Conservation (phyloP, 2,329 filamentous ascomycete species). For the Trichoderma cornu-damae region DNA sequence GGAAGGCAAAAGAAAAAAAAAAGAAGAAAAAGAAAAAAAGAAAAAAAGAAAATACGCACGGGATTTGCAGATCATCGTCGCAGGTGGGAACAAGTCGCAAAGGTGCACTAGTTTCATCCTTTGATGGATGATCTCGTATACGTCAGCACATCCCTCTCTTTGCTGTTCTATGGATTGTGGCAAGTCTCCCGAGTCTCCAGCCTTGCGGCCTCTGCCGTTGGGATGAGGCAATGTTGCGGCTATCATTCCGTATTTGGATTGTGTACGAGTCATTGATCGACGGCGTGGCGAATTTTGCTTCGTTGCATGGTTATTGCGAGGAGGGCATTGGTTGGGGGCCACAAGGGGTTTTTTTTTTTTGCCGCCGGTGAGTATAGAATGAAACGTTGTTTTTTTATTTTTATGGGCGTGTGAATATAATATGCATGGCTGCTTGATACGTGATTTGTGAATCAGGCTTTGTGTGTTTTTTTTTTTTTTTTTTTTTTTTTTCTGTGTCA, state of each 20-base stretch:
- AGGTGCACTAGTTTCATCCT: not conserved
- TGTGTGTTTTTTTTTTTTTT: too few relatives aligned
- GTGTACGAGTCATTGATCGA: not conserved
- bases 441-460: too few relatives aligned
- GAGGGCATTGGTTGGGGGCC: too few relatives aligned
- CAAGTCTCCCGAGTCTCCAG: not conserved
- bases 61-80: not conserved
- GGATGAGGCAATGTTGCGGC: not conserved
- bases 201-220: not conserved
- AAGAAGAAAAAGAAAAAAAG: too few relatives aligned
- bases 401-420: too few relatives aligned
- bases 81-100: not conserved
- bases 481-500: too few relatives aligned
- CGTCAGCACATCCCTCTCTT: slow-evolving; percentile 2
- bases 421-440: too few relatives aligned
- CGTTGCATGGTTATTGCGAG: not conserved
- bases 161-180: not conserved
- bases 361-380: too few relatives aligned
- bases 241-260: not conserved
- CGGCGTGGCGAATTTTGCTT: not conserved
- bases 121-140: slow-evolving; percentile 1
- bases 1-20: too few relatives aligned
- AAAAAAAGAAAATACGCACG: not conserved
- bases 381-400: too few relatives aligned
- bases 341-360: too few relatives aligned